Conservation (phyloP, 306 rosid species). For the Pyrus pyrifolia region DNA sequence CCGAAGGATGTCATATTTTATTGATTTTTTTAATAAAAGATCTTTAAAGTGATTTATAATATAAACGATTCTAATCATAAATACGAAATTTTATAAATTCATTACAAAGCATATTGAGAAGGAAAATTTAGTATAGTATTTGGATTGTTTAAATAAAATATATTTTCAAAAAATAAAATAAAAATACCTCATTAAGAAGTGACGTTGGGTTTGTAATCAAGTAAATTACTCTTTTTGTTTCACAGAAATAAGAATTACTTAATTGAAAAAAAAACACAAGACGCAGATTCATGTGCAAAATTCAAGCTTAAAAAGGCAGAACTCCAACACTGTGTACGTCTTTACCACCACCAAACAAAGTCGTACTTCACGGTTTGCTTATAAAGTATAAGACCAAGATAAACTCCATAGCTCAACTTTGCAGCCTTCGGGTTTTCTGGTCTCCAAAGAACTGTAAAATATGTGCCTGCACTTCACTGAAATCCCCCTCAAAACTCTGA, state of each 20-base stretch:
- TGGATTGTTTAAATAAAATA: background rate
- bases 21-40: no score
- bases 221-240: background rate
- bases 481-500: background rate
- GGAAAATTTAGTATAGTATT: background rate
- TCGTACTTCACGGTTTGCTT: background rate
- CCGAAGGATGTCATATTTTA: no score
- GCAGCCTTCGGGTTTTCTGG: background rate
- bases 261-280: background rate
- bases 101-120: no score
- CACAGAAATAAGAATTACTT: background rate
- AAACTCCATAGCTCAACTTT: background rate
- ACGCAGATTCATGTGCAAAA: background rate
- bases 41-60: no score
- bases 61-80: no score
- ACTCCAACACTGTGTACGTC: background rate
- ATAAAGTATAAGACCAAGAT: background rate
- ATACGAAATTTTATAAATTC: no score
- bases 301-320: background rate
- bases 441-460: background rate
- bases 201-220: background rate
- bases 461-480: background rate
- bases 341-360: background rate
- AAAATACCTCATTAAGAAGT: background rate
- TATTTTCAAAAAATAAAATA: background rate